These are phyloP conservation scores for Actinomucor elegans DNA, from an alignment of 371 early-diverging fungal genomes.

Conservation along the genomic window DNA sequence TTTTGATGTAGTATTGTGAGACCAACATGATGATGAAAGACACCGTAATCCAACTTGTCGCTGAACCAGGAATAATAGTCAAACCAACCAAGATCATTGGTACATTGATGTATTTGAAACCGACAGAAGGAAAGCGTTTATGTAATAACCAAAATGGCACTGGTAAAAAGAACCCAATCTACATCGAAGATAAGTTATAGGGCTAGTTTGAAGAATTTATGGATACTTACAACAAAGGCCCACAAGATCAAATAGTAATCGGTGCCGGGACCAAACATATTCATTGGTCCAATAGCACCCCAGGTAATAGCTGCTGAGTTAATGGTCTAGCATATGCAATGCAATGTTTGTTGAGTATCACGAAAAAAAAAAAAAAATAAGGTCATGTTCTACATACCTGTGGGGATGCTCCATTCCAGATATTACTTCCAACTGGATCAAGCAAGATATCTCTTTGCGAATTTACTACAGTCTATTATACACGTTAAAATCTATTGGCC, in stretches of 20 bases:
- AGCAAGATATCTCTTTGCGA: slow-evolving; percentile 43
- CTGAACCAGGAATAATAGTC: slow-evolving; percentile 39
- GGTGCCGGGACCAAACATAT: slow-evolving; percentile 65
- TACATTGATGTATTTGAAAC: slow-evolving; percentile 42
- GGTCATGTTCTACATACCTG: too few species aligned
- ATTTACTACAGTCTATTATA: slow-evolving; percentile 35
- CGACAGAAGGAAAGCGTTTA: slow-evolving; percentile 34
- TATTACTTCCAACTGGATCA: slow-evolving; percentile 40
- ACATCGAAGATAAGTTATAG: background rate
- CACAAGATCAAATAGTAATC: slow-evolving; percentile 61
- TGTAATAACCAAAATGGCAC: slow-evolving; percentile 38
- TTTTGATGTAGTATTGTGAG: slow-evolving; percentile 49
- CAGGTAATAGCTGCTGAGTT: slow-evolving; percentile 65
- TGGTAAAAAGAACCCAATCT: slow-evolving; percentile 28
- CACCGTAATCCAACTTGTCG: slow-evolving; percentile 42
- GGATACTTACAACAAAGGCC: slow-evolving; percentile 35
- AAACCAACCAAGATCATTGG: slow-evolving; percentile 51
- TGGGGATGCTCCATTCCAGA: slow-evolving; percentile 55
- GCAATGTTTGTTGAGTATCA: background rate
- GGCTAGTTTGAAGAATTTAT: background rate
- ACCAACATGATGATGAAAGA: slow-evolving; percentile 36
- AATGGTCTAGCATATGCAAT: slow-evolving; percentile 33
- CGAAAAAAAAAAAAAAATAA: too few species aligned
- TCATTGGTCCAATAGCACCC: slow-evolving; percentile 75
- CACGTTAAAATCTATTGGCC: background rate